phyloP scores from a whole-genome alignment of 2,329 filamentous ascomycete species.

The Monascus ruber region DNA sequence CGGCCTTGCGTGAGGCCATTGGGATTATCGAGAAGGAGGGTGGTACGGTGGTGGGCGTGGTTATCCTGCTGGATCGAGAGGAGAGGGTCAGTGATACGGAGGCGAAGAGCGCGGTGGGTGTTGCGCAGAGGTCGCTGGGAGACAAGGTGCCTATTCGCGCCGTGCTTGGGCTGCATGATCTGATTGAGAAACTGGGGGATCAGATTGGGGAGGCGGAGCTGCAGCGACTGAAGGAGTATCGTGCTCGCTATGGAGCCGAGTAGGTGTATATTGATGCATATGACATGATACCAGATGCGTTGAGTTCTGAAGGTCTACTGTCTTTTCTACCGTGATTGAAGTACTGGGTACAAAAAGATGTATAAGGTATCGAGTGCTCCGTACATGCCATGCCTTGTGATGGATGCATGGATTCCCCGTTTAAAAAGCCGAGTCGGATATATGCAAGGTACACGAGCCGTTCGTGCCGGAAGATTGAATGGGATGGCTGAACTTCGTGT shows the following conservation, averaged over 20 bases:
- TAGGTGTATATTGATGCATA: conserved; percentile 11
- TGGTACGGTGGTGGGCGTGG: conserved; percentile 71
- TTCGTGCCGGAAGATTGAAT: too few species aligned
- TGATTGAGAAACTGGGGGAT: conserved; percentile 57
- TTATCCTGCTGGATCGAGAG: conserved; percentile 74
- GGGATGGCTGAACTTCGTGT: too few species aligned
- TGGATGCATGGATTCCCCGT: too few species aligned
- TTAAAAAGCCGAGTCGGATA: too few species aligned
- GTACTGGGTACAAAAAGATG: too few species aligned
- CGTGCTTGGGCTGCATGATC: conserved; percentile 62
- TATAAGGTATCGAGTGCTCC: too few species aligned
- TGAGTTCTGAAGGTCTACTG: background rate
- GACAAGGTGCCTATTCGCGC: conserved; percentile 61
- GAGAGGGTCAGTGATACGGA: conserved; percentile 51
- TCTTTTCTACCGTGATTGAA: background rate
- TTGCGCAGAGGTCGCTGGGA: conserved; percentile 69
- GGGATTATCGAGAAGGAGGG: conserved; percentile 78
- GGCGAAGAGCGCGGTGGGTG: conserved; percentile 67
- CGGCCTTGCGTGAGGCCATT: conserved; percentile 85
- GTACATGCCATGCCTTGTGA: too few species aligned
- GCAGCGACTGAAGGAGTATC: conserved; percentile 61
- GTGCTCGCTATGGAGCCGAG: conserved; percentile 34
- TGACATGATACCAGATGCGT: conserved; percentile 11
- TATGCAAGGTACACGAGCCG: too few species aligned
- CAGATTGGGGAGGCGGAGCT: conserved; percentile 53